Conservation (phyloP, 2,329 filamentous ascomycete genomes). For the Fusarium fracticaudum region DNA sequence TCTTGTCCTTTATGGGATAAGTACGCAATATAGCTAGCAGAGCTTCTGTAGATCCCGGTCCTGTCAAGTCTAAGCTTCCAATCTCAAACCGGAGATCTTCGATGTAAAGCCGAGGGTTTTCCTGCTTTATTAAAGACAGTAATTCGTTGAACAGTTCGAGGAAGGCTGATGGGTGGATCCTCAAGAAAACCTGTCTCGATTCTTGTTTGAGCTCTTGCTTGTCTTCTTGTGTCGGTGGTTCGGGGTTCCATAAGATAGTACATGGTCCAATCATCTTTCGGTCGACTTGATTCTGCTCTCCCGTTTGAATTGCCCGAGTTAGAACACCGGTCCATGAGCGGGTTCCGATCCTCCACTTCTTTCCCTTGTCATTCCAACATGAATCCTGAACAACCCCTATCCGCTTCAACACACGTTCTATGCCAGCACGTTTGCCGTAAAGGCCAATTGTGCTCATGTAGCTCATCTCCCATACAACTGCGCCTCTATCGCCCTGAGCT, state of each 20-base stretch:
- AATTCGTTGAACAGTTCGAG: conserved; percentile 73
- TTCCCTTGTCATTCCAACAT: conserved; percentile 70
- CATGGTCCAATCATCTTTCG: conserved; percentile 74
- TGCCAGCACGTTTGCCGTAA: conserved; percentile 70
- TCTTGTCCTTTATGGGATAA: conserved; percentile 48
- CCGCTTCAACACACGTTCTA: conserved; percentile 72
- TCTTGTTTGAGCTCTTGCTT: conserved; percentile 35
- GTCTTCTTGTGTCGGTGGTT: conserved; percentile 43
- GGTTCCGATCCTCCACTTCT: conserved; percentile 72
- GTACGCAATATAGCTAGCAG: conserved; percentile 74
- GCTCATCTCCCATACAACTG: conserved; percentile 91
- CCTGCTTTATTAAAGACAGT: conserved; percentile 64
- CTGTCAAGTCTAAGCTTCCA: conserved; percentile 66
- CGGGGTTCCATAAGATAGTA: conserved; percentile 78
- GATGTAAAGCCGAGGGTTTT: conserved; percentile 69
- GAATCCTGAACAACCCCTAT: conserved; percentile 70
- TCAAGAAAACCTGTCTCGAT: conserved; percentile 67
- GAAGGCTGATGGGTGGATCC: conserved; percentile 86
- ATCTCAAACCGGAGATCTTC: conserved; percentile 77
- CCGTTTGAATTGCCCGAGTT: conserved; percentile 63
- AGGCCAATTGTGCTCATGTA: conserved; percentile 90
- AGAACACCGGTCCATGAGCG: conserved; percentile 61
- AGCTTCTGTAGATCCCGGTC: conserved; percentile 81
- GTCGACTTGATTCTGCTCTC: conserved; percentile 7
- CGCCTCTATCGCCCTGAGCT: conserved; percentile 77